Evolutionary conservation across 768 basidiomycete species (phyloP).

Genomic region (Leccinum disarticulatum): DNA sequence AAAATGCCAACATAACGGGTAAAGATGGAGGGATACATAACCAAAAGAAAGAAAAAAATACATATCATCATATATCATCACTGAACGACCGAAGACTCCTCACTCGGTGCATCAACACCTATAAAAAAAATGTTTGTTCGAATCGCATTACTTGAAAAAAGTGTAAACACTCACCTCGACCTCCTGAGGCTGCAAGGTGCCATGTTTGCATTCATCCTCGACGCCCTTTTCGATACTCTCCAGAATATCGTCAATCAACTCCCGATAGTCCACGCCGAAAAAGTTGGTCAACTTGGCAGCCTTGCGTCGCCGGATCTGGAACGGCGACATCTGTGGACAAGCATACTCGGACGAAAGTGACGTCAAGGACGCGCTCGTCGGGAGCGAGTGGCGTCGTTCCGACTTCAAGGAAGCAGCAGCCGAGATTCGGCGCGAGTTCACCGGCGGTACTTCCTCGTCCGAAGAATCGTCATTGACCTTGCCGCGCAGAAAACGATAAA

Average conservation of each 20-base stretch:
- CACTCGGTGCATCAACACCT: conserved; percentile 50
- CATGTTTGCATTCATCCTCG: conserved; percentile 64
- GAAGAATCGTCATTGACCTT: conserved; percentile 20
- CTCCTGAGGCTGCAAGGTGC: conserved; percentile 66
- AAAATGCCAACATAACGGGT: conserved; percentile 8
- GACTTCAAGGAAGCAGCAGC: conserved; percentile 46
- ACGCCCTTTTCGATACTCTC: conserved; percentile 79
- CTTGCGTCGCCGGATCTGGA: conserved; percentile 69
- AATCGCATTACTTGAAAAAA: not conserved
- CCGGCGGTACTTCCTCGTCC: conserved; percentile 17
- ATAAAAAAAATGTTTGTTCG: not conserved
- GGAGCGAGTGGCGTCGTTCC: conserved; percentile 71
- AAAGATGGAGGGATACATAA: not conserved
- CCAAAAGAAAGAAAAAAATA: conserved; percentile 10
- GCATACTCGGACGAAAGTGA: conserved; percentile 56
- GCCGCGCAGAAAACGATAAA: conserved; percentile 65
- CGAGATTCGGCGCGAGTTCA: conserved; percentile 28
- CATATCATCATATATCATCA: conserved; percentile 9
- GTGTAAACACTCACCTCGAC: conserved; percentile 55
- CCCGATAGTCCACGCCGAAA: conserved; percentile 84
- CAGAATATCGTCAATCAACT: conserved; percentile 72
- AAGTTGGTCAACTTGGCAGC: conserved; percentile 86
- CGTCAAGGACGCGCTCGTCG: conserved; percentile 57
- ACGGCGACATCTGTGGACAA: conserved; percentile 41
- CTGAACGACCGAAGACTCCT: conserved; percentile 28